Base-by-base conservation (phyloP, 2,329 filamentous ascomycete genomes). In the Colletotrichum sp. region DNA sequence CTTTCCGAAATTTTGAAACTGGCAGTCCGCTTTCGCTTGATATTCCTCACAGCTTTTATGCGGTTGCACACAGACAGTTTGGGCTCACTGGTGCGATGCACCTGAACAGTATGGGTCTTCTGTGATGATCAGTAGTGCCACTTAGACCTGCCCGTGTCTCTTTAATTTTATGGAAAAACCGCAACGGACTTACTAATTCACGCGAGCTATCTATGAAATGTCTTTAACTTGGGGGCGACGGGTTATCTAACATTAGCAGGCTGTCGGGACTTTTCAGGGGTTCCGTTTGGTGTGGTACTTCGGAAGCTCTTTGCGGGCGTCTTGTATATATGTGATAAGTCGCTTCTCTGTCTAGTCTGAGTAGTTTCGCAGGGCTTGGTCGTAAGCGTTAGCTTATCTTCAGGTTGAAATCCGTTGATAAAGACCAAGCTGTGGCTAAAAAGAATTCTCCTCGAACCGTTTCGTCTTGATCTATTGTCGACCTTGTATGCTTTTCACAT, bases 201-300 rank as follows among this genome's bases (percentile, higher is more conserved):
- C 44, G 9, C 44, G 10, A n/a, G 10, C 10, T n/a, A n/a, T 49
- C 44, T 21, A 6, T 0, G 7, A 12, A 0, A 21, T 49, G 0
- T 12, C 5, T 21, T 49, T 2, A 21, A 6, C n/a, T 1, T n/a
- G 39, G 1, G 18, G 9, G 2, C 12, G n/a, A 12, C 2, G 10
- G 10, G 10, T 21, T 9, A 13, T n/a, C 10, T 52, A 21, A 13
- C n/a, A 13, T 21, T 8, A 52, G n/a, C n/a, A 52, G 16, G 44
- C 44, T 13, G 44, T 10, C 44, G 10, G n/a, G 44, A 21, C n/a
- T 21, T 44, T 52, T 7, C 12, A 21, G n/a, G 44, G 44, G n/a
- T 52, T 52, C 44, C n/a, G 44, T 52, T 13, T 7, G 12, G 18
- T 21, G n/a, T 21, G n/a, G 10, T n/a, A 21, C n/a, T 8, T 12